Base-by-base conservation (phyloP, 208 protist species). In the Acanthamoeba triangularis region DNA sequence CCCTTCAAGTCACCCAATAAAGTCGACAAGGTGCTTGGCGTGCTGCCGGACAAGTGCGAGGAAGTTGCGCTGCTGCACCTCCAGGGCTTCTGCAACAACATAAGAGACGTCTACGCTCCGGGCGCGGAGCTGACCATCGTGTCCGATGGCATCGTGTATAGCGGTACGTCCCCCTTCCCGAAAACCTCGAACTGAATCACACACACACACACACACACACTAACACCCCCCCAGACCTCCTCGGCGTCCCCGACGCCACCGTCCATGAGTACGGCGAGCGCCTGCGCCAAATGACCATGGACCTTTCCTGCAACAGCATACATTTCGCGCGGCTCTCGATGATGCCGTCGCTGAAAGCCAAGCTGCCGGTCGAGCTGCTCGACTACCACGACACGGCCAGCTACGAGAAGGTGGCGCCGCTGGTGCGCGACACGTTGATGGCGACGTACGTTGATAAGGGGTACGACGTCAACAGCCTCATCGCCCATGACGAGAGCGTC, bases 41-140 rank as follows among this genome's bases (percentile, higher is more conserved):
- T 78, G 30, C 88, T 94, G 74, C 88, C 88, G 30, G 88, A 94
- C 88, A 76, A 44, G 44, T 44, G 67, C 20, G 88, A 94, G 74
- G 47, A 94, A 33, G 44, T 35, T 49, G 37, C 88, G 18, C 54
- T 94, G 30, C 28, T 69, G n/a, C 56, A 76, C 56, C 52, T 94
- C 47, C 44, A 94, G 47, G 88, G 56, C 33, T 56, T 94, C 37
- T 94, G 88, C 88, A 41, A 59, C 47, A 49, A 44, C 52, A 94
- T 94, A 44, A 65, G 23, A 47, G 33, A 37, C 37, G 72, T 80
- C 72, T 80, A 80, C 72, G 72, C 33, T 37, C 72, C 72, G 33
- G 72, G 72, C 33, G 72, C 72, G 33, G 33, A 49, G 37, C 72
- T 80, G 72, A 80, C 72, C 72, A 80, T 80, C 33, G 72, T 80